These are phyloP conservation scores for Orbilia quercus DNA, from an alignment of 2,329 filamentous ascomycete genomes.

Conservation along the genomic window DNA sequence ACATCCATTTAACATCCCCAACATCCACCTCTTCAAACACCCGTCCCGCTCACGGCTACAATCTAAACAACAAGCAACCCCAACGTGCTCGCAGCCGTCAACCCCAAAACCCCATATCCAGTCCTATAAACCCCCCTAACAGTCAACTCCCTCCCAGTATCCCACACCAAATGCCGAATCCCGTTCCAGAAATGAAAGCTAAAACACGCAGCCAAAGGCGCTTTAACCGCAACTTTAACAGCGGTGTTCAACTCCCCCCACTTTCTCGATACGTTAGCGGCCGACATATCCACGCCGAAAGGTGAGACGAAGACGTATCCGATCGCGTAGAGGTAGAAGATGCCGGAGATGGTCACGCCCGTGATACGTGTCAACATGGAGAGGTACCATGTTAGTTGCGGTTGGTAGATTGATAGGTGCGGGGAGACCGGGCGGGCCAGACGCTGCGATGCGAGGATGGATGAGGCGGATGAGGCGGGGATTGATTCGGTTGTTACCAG, in stretches of 20 bases:
- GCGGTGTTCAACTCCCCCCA: conserved; percentile 72
- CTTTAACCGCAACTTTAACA: conserved; percentile 72
- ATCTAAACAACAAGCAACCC: conserved; percentile 59
- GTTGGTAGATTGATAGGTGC: conserved; percentile 86
- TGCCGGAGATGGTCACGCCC: conserved; percentile 76
- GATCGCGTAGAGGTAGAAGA: conserved; percentile 81
- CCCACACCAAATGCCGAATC: conserved; percentile 78
- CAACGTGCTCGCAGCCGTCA: conserved; percentile 68
- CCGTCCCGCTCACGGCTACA: too few species aligned
- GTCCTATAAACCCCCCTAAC: conserved; percentile 74
- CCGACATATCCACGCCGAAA: conserved; percentile 77
- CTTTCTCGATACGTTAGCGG: conserved; percentile 71
- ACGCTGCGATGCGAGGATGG: conserved; percentile 84
- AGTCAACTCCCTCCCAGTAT: conserved; percentile 71
- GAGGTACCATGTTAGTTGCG: conserved; percentile 85
- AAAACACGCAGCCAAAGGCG: conserved; percentile 72
- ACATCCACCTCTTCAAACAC: not conserved
- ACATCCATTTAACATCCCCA: too few species aligned
- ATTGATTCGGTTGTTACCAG: conserved; percentile 71
- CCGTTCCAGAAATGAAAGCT: conserved; percentile 76
- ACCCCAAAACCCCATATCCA: conserved; percentile 73
- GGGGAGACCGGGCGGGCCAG: conserved; percentile 82
- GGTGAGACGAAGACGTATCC: conserved; percentile 84
- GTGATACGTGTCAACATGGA: conserved; percentile 84
- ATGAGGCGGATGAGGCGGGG: conserved; percentile 68